phyloP scores from a whole-genome alignment of 306 rosid genomes.

The apple (Malus domestica) region DNA sequence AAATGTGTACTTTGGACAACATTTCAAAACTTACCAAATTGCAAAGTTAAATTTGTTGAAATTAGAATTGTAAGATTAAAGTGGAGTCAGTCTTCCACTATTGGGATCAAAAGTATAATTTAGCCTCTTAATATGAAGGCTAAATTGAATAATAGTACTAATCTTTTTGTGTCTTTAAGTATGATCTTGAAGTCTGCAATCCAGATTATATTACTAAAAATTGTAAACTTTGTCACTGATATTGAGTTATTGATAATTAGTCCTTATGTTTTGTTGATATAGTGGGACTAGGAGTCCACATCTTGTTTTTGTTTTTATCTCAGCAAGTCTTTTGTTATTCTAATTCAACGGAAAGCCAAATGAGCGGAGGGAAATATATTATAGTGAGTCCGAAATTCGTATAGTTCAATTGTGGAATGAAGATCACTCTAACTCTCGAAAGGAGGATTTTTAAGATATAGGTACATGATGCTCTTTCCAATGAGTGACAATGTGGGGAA shows the following conservation, averaged over 20 bases:
- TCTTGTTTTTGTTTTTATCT: background rate
- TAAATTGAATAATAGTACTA: background rate
- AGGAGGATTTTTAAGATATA: background rate
- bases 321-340: background rate
- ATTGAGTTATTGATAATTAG: no score
- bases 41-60: background rate
- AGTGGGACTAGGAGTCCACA: background rate
- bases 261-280: background rate
- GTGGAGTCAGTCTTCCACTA: background rate
- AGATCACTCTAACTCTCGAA: background rate
- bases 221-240: background rate
- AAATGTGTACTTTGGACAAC: background rate
- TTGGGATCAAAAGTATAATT: background rate
- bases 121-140: background rate
- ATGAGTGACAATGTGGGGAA: constrained; percentile 1
- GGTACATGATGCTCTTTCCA: background rate
- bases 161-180: background rate
- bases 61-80: background rate
- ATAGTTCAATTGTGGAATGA: background rate
- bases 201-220: background rate
- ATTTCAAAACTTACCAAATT: background rate
- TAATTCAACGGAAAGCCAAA: background rate
- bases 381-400: background rate
- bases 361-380: background rate
- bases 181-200: background rate